Base-by-base conservation (phyloP, 2,329 filamentous ascomycete genomes). In the Cadophora sp. region DNA sequence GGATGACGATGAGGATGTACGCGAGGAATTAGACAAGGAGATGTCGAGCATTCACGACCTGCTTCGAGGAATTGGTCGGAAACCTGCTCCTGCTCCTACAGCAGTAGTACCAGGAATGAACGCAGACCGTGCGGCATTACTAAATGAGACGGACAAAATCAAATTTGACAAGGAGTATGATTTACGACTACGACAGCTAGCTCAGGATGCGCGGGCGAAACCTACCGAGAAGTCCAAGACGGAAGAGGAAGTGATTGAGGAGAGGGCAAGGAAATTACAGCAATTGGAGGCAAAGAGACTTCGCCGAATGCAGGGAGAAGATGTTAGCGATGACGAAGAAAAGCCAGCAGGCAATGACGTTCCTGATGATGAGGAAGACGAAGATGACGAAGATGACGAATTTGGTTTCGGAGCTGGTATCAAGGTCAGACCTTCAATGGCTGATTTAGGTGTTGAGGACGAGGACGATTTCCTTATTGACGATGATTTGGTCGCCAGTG, bases 391-490 rank as follows among this genome's bases (percentile, higher is more conserved):
- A 16, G 82, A 86, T 0, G 85, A 88, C 39, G 83, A 85, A 65
- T 91, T 87, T 76, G 85, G 86, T 2, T 80, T 91, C 18, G 88
- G 88, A 41, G 77, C 79, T 59, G 88, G 88, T 51, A 87, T 90
- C 70, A 86, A 82, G 73, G 80, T 82, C 62, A 82, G 83, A 27
- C 75, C 72, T 33, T 72, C 66, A 43, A 73, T 70, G 64, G 83
- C 85, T 13, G 85, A 90, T 66, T 78, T 94, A 20, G 92, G 89
- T 6, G 90, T 97, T 41, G 94, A 97, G 71, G 95, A 97, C 73
- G 95, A 98, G 76, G 95, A 98, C 73, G 93, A 97, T 73, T 98
- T 98, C 74, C 78, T 95, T 30, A 89, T 97, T 69, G 95, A 98
- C 67, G 92, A 96, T 69, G 91, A 97, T 75, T 84, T 98, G 18